Base-by-base conservation (phyloP, 805 yeast genomes). In the Candida namnaoensis region DNA sequence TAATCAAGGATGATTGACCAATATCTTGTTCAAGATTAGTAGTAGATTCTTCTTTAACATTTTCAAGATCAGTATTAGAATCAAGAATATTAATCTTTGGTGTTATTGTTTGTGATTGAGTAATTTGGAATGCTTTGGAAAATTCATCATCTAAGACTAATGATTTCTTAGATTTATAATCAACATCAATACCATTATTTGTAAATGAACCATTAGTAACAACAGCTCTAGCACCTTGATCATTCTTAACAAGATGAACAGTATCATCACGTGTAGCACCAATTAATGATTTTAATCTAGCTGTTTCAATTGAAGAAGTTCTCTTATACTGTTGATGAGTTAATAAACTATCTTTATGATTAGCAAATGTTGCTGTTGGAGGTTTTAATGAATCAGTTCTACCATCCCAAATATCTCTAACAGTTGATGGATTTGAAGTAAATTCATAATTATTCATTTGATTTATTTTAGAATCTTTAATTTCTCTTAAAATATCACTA, bases 321-420 rank as follows among this genome's bases (percentile, higher is more conserved):
- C 33, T 30, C 33, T 30, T 30, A 30, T 7, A 26, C 5, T 8
- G 7, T 26, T 26, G 10, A 26, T 26, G 10, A 26, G 7, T 26
- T 7, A 26, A 19, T 19, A 19, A 19, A 19, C 19, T 19, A 19
- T 19, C 19, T 19, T 27, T 27, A 27, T 27, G 30, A 4, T 27
- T 27, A 7, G 11, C 3, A 27, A 19, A 19, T 19, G 19, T 19
- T 19, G 19, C 3, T 19, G 19, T 19, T 19, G 19, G 19, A 19
- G 12, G 33, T 11, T 6, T 30, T 11, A 30, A 13, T 4, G 33
- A 30, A 30, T 12, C n/a, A 8, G 33, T 12, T 30, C 33, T 30
- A 12, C 33, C 11, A 30, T 30, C 55, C 59, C 59, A 54, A 12
- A 54, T 53, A 2, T 47, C 49, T 30, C 36, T 51, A 30, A 46